These are phyloP conservation scores for Rhizophora apiculata DNA, from an alignment of 345 rosid species.

Conservation along the genomic window DNA sequence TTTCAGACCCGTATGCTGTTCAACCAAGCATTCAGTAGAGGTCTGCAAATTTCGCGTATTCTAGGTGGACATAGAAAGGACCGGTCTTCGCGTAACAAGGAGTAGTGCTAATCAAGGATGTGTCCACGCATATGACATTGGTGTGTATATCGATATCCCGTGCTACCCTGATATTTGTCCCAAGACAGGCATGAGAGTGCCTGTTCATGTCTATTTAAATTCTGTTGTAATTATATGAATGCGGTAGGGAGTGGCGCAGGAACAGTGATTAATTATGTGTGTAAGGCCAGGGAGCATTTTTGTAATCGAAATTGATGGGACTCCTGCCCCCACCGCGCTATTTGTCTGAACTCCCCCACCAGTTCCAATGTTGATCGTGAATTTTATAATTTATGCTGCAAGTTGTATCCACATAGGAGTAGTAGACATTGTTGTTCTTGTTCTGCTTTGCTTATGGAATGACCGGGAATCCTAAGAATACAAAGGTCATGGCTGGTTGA, in stretches of 20 bases:
- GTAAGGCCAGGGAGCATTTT: not conserved
- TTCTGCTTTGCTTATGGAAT: no score
- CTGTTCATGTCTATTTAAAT: not conserved
- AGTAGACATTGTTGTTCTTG: no score
- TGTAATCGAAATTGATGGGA: not conserved
- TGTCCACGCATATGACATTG: no score
- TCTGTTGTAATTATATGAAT: constrained; percentile 8
- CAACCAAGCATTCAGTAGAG: constrained; percentile 99
- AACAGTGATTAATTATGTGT: not conserved
- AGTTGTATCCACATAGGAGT: not conserved
- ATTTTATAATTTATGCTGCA: not conserved
- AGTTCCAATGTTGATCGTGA: not conserved
- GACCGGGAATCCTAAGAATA: no score
- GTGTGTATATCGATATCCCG: not conserved
- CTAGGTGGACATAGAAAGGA: constrained; percentile 92
- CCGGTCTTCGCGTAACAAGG: constrained; percentile 72
- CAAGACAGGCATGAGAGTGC: not conserved
- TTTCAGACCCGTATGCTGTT: constrained; percentile 99
- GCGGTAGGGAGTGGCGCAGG: not conserved
- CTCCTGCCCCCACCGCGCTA: not conserved
- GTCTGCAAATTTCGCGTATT: constrained; percentile 96
- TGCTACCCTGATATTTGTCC: not conserved
- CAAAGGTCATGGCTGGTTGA: no score
- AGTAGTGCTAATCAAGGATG: constrained; percentile 22
- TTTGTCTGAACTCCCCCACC: not conserved